Base-by-base conservation (phyloP, 2,329 filamentous ascomycete genomes). In the Epichloe uncinata region DNA sequence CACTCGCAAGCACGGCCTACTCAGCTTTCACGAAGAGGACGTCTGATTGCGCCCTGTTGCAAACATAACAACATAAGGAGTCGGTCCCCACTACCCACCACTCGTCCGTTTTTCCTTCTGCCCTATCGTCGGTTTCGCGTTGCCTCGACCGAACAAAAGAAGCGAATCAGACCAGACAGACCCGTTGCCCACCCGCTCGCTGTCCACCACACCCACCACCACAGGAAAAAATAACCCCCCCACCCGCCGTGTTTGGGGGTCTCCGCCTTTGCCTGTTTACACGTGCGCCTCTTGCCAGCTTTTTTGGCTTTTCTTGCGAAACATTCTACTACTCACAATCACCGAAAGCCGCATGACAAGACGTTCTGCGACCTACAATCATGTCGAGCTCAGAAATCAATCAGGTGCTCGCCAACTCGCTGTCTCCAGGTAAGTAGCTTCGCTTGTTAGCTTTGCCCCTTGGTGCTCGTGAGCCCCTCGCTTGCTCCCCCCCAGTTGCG, bases 401-500 rank as follows among this genome's bases (percentile, higher is more conserved):
- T 77, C 85, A 89, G 74, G 91, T 98, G 75, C 85, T 98, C 77
- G 82, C 88, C 73, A 91, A 90, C 76, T 97, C 93, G 70, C 82
- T 97, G 73, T 94, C 90, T 66, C 79, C 90, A 66, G 91, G 93
- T 97, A 75, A 69, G 85, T 71, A 57, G 48, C 40, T 38, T 44
- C 40, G 48, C 7, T 36, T 35, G 12, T 42, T 37, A 48, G 13
- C 35, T 20, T 50, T 49, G 51, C 56, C 43, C 41, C 34, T 42
- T 36, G 45, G n/a, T 37, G 15, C 33, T 37, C 15, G n/a, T 15
- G 34, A 44, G 18, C 30, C 47, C 50, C 16, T 37, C 45, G 47
- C 30, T 34, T 26, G 33, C 38, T 36, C 6, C 42, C 50, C 33
- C n/a, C 30, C 22, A 16, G 9, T 41, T 20, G 26, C 6, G 37